phyloP scores from a whole-genome alignment of 2,329 filamentous ascomycete species.

The Rhynchosporium agropyri region DNA sequence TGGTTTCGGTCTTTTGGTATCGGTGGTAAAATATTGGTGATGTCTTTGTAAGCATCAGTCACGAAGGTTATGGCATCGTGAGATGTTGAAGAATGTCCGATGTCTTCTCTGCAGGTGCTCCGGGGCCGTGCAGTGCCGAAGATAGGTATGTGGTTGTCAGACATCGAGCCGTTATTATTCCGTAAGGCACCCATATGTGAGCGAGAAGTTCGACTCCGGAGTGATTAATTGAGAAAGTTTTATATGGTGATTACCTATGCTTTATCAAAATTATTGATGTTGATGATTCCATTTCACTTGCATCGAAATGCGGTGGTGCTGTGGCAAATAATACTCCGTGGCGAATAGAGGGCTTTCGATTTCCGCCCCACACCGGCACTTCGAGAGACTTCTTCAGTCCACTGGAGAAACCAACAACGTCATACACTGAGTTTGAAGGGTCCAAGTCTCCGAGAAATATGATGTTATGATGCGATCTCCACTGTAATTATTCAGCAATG shows the following conservation, averaged over 20 bases:
- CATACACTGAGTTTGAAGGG: neutral
- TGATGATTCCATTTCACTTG: too few species aligned
- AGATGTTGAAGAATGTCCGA: neutral
- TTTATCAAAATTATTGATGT: too few species aligned
- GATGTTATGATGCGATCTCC: neutral
- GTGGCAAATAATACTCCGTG: neutral
- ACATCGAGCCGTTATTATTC: too few species aligned
- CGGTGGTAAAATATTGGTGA: slow-evolving; percentile 13
- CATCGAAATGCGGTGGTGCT: too few species aligned
- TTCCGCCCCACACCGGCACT: slow-evolving; percentile 3
- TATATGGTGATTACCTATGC: too few species aligned
- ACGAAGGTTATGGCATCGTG: neutral
- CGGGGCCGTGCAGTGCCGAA: slow-evolving; percentile 17
- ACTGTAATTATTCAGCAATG: slow-evolving; percentile 12
- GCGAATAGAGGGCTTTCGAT: neutral
- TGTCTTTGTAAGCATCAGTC: slow-evolving; percentile 11
- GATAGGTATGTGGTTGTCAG: neutral
- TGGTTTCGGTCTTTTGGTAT: slow-evolving; percentile 4
- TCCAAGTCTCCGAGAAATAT: neutral
- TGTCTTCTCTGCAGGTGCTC: neutral
- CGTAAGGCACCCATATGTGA: too few species aligned
- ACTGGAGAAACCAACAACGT: neutral
- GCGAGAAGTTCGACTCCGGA: too few species aligned
- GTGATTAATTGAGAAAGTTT: too few species aligned
- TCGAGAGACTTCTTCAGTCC: neutral